Base-by-base conservation (phyloP, 2,329 filamentous ascomycete species). In the Botrytis fragariae region DNA sequence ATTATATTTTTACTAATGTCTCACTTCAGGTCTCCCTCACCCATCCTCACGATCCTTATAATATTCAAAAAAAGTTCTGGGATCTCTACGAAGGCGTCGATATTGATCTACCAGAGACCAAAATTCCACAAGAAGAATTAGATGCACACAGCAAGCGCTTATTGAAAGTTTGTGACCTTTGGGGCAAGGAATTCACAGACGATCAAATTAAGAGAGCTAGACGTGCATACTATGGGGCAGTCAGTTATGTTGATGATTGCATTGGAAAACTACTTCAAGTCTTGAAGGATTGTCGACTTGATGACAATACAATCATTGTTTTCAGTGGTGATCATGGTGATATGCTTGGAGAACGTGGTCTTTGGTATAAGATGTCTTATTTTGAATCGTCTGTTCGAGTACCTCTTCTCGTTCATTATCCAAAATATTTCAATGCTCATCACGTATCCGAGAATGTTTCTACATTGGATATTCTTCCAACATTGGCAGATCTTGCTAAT, bases 361-460 rank as follows among this genome's bases (percentile, higher is more conserved):
- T 98, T 64, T 98, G 95, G 95, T 95, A 97, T 86, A 98, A 98
- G 87, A 98, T 98, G 95, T 94, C 90, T 80, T 98, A 96, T 88
- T 97, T 94, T 79, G 95, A 98, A 86, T 91, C 91, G 59, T 97
- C 94, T 20, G 93, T 94, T 63, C 92, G 95, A 42, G 95, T 98
- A 35, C 95, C 95, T 1, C 90, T 98, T 81, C 86, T 98, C 76
- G 88, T 97, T 81, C 91, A 94, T 82, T 90, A 95, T 79, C 95
- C 95, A 39, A 86, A 90, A 78, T 87, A 87, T 75, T 97, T 95
- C 82, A 81, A 86, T 22, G 91, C 94, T 45, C 93, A 90, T 84
- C 91, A 90, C 48, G 92, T 98, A 42, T 87, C 87, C 29, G 87
- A 95, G 82, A 97, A 95, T 76, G 95, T 98, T 20, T 97, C 94